phyloP scores from a whole-genome alignment of 352 stramenopile species.

The Pythium apleroticum region DNA sequence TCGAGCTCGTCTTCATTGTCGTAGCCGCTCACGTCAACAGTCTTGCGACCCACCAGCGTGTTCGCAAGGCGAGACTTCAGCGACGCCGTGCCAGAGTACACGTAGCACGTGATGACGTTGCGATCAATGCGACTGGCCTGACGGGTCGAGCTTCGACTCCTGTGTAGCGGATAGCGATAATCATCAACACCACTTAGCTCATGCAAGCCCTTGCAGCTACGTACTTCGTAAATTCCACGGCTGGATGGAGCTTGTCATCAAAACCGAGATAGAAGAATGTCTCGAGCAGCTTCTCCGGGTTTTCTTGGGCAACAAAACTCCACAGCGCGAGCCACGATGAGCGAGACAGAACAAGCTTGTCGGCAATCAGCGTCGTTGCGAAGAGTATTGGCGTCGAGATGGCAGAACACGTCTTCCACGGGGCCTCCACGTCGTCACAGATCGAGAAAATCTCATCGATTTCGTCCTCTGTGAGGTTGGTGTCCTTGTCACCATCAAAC shows the following conservation, averaged over 20 bases:
- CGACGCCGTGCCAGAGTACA: conserved; percentile 46
- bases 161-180: conserved; percentile 12
- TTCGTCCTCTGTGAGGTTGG: conserved; percentile 63
- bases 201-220: not conserved
- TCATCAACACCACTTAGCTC: not conserved
- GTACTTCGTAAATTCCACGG: conserved; percentile 63
- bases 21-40: conserved; percentile 11
- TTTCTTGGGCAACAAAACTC: conserved; percentile 74
- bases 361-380: conserved; percentile 52
- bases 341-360: conserved; percentile 50
- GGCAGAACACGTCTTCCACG: conserved; percentile 67
- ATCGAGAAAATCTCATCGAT: conserved; percentile 85
- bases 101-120: conserved; percentile 71
- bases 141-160: conserved; percentile 54
- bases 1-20: conserved; percentile 7
- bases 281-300: conserved; percentile 70
- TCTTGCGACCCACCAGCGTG: conserved; percentile 50
- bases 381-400: conserved; percentile 58
- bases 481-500: conserved; percentile 85
- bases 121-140: conserved; percentile 60
- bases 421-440: conserved; percentile 62
- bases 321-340: conserved; percentile 69
- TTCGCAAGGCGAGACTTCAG: conserved; percentile 58
- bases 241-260: conserved; percentile 65
- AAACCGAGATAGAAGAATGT: conserved; percentile 85